These are phyloP conservation scores for Thuidium tamariscinum DNA, from an alignment of 225 moss, liverwort and hornwort species.

Conservation along the genomic window DNA sequence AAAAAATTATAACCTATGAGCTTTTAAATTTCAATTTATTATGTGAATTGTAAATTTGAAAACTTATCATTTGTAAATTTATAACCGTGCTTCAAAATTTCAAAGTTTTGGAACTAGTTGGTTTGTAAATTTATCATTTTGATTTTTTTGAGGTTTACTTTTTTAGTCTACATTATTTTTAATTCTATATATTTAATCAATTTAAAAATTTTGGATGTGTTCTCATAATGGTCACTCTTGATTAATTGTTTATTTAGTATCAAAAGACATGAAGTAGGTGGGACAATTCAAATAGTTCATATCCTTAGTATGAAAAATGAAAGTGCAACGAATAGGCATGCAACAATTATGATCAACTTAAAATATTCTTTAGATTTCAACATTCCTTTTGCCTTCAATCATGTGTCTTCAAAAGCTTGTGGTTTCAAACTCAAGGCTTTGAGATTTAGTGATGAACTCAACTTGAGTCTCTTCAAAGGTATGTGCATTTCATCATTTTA, in stretches of 20 bases:
- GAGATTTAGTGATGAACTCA: not conserved
- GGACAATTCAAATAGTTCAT: not conserved
- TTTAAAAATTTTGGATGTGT: rapidly evolving
- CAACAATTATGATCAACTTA: not conserved
- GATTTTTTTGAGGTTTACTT: not conserved
- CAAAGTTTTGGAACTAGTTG: not conserved
- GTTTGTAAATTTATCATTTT: not conserved
- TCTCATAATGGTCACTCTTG: rapidly evolving
- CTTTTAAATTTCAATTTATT: not conserved
- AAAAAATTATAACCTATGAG: too few relatives aligned
- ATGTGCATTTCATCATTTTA: not conserved
- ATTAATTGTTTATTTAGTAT: not conserved
- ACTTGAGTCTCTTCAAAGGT: rapidly evolving
- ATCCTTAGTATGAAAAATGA: not conserved
- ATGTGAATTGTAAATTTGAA: not conserved
- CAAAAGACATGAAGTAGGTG: not conserved
- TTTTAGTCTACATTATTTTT: too few relatives aligned
- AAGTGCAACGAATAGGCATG: rapidly evolving
- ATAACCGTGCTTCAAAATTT: not conserved
- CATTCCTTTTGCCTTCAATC: too few relatives aligned
- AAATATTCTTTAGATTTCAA: too few relatives aligned
- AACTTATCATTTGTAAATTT: not conserved
- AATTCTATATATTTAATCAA: too few relatives aligned
- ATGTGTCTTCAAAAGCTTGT: not conserved
- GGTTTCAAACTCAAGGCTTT: too few relatives aligned